Evolutionary conservation across 1,284 basidiomycete species (phyloP).

Genomic region (Microbotryum intermedium): DNA sequence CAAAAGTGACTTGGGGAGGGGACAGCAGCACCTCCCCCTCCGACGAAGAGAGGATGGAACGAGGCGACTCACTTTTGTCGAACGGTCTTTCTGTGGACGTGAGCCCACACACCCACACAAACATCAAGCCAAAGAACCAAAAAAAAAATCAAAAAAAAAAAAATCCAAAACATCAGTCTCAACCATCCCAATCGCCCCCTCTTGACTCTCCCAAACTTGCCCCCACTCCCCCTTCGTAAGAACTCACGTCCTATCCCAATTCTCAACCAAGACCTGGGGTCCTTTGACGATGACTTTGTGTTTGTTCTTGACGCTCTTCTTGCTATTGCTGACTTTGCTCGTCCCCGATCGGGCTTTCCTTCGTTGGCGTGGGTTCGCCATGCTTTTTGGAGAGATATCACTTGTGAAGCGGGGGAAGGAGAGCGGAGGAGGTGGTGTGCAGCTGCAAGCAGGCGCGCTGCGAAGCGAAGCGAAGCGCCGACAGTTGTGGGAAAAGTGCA

Average conservation of each 20-base stretch:
- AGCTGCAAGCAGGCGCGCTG: too few relatives aligned
- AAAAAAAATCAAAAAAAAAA: not conserved
- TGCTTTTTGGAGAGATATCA: not conserved
- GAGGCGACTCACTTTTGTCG: constrained; percentile 70
- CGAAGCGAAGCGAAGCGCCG: not conserved
- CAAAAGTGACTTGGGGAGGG: constrained; percentile 8
- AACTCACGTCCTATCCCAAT: constrained; percentile 28
- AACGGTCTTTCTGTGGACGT: constrained; percentile 57
- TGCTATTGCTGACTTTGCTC: constrained; percentile 18
- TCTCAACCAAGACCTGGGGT: constrained; percentile 11
- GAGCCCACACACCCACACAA: not conserved
- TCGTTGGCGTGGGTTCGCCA: constrained; percentile 34
- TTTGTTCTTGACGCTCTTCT: constrained; percentile 15
- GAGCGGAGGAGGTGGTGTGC: too few relatives aligned
- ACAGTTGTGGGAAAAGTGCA: not conserved
- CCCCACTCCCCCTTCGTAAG: not conserved
- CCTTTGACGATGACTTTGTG: constrained; percentile 33
- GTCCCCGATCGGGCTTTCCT: constrained; percentile 29
- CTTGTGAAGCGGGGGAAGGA: not conserved
- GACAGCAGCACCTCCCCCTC: not conserved
- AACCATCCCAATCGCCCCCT: not conserved
- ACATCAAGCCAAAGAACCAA: not conserved
- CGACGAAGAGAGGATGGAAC: not conserved
- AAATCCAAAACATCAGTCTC: not conserved
- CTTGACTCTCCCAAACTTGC: not conserved